A percentile compares a stretch with the other conserved stretches of the same genome.
These are phyloP conservation scores for Pseudoscleropodium purum DNA, from an alignment of 225 moss, liverwort and hornwort genomes.

Conservation along the genomic window DNA sequence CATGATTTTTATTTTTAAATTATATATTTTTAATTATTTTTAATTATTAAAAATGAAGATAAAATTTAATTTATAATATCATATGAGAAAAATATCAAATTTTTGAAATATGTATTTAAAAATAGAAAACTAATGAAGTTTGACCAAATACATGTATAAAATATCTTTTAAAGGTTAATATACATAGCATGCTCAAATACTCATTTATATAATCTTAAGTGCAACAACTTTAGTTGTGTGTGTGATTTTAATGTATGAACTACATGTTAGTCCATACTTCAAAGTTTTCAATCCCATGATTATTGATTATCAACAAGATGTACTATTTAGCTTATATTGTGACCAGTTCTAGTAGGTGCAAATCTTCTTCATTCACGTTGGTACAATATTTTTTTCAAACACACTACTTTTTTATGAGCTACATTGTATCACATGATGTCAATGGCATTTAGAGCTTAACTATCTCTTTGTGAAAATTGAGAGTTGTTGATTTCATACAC, in stretches of 20 bases:
- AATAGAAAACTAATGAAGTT: no score
- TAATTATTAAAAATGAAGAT: no score
- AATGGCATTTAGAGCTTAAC: no score
- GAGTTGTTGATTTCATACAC: no score
- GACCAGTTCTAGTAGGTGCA: neutral
- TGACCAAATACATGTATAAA: no score
- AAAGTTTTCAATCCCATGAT: neutral
- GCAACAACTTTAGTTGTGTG: fast-evolving
- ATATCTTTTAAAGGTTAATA: neutral
- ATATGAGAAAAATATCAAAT: no score
- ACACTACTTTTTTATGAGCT: neutral
- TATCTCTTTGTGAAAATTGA: no score
- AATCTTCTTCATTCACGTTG: neutral
- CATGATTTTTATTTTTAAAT: no score
- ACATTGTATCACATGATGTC: no score
- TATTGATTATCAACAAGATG: neutral
- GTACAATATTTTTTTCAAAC: neutral
- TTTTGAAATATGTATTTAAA: no score
- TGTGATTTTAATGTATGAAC: neutral
- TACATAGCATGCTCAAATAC: fast-evolving
- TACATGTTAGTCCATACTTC: neutral
- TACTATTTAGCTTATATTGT: neutral
- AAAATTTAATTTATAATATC: no score
- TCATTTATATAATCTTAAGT: neutral
- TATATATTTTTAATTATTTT: no score